Percentiles rank a stretch among this genome's conserved stretches.
Conservation (phyloP, 2,329 filamentous ascomycete species). For the Falciphora oryzae region DNA sequence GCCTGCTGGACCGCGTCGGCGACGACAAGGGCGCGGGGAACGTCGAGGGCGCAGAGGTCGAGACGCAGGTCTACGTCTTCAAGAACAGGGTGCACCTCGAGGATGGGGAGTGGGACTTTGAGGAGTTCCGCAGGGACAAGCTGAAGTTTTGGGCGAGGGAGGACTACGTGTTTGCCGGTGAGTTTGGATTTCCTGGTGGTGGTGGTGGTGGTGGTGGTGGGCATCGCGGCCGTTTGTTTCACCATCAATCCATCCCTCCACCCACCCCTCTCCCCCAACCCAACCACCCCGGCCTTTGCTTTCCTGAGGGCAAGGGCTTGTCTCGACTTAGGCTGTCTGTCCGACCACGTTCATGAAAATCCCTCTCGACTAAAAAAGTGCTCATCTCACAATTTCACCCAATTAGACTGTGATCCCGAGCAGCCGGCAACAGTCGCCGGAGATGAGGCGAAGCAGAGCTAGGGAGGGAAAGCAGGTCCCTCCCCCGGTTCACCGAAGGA, state of each 20-base stretch:
- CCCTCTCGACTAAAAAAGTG: too few relatives aligned
- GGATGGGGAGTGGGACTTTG: slow-evolving; percentile 79
- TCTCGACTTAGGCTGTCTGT: too few relatives aligned
- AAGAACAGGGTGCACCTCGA: slow-evolving; percentile 50
- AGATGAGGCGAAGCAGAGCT: background rate
- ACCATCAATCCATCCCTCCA: background rate
- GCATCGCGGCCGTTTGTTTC: too few relatives aligned
- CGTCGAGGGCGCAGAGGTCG: slow-evolving; percentile 37
- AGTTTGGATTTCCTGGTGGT: slow-evolving; percentile 12
- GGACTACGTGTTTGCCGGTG: slow-evolving; percentile 40
- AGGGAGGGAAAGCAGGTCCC: background rate
- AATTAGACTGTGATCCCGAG: slow-evolving; percentile 17
- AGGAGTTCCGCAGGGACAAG: slow-evolving; percentile 74
- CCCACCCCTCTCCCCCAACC: background rate
- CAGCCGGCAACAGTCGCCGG: slow-evolving; percentile 16
- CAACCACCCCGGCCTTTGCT: background rate
- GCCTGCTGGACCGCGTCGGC: slow-evolving; percentile 36
- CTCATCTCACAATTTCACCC: too few relatives aligned
- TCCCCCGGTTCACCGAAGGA: too few relatives aligned
- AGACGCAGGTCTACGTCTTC: slow-evolving; percentile 63
- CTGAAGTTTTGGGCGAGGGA: slow-evolving; percentile 48
- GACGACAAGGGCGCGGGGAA: slow-evolving; percentile 34
- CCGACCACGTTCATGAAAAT: too few relatives aligned
- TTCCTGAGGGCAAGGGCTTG: too few relatives aligned
- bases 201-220: too few relatives aligned